Evolutionary conservation across 352 stramenopile species (phyloP).

Genomic region (Phytopythium kandeliae): DNA sequence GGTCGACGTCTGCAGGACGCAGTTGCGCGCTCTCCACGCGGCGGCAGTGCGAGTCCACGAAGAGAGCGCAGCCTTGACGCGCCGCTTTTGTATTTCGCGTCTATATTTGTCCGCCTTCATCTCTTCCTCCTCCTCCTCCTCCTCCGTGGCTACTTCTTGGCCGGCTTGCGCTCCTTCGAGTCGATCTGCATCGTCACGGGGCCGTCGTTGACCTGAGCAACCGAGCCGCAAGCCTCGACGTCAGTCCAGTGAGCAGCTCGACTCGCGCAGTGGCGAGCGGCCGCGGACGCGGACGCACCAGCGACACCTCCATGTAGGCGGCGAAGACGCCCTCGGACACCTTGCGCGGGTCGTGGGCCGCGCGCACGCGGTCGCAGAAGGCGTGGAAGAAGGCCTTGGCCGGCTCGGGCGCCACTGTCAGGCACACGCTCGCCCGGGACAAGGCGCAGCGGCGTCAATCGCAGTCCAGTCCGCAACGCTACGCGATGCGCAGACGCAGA

Average conservation of each 20-base stretch:
- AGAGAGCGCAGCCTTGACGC: no score
- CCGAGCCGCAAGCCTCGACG: not conserved
- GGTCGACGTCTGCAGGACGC: no score
- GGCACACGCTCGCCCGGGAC: not conserved
- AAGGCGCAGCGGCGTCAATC: no score
- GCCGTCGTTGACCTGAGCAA: slow-evolving; percentile 67
- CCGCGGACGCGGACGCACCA: slow-evolving; percentile 31
- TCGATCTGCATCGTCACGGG: slow-evolving; percentile 83
- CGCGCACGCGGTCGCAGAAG: slow-evolving; percentile 65
- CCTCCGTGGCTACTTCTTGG: slow-evolving; percentile 36
- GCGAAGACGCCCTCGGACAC: slow-evolving; percentile 77
- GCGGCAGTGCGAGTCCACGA: no score
- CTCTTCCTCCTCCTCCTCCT: not conserved
- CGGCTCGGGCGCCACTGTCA: slow-evolving; percentile 50
- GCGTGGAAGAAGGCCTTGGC: slow-evolving; percentile 75
- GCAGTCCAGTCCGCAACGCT: no score
- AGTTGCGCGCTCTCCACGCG: no score
- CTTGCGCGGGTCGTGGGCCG: slow-evolving; percentile 50
- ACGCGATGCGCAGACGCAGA: no score
- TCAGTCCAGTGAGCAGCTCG: no score
- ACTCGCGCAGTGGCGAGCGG: no score
- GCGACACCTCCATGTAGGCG: slow-evolving; percentile 83
- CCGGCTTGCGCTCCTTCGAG: slow-evolving; percentile 63
- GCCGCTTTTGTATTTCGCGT: no score
- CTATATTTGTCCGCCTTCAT: not conserved